Evolutionary conservation across 1,139 yeast species (phyloP), one percentile per base, ranked within the genome.

Genomic region (Hemisphaericaspora xylanilytica): DNA sequence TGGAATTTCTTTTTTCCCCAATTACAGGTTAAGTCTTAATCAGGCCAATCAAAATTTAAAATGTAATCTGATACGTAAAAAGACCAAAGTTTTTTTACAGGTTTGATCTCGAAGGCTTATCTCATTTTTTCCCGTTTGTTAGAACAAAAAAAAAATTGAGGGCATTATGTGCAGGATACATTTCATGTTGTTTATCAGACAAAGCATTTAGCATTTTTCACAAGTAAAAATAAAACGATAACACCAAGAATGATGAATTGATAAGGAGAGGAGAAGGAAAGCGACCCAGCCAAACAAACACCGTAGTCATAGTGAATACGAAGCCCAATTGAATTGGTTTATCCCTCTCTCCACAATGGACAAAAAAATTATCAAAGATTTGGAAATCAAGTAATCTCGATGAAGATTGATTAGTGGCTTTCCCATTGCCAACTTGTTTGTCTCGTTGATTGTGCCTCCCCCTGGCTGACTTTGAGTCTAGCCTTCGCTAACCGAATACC

Each of bases 1-100:
- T 35, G 18, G n/a, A 35, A 35, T 35, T 35, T 35, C 37, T 35
- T 35, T 35, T 33, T 35, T 35, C 17, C 8, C 8, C n/a, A 12
- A 28, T 34, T 35, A 5, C 18, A 28, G 37, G 21, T 35, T 35
- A n/a, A 11, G 8, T 8, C 12, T 24, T 30, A 21, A 35, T 35
- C 37, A 35, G 27, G 11, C 37, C 37, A 35, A 35, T 35, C 28
- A 35, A 28, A 22, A 20, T 15, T 28, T 35, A 18, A 18, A 22
- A 9, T 35, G 37, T 35, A 35, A 35, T 35, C 37, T 22, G 25
- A 17, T 8, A 35, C 20, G 12, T 35, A 11, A 33, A 35, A n/a
- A n/a, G n/a, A n/a, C n/a, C n/a, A n/a, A n/a, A n/a, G n/a, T 26
- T 17, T 35, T 17, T 14, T 18, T 34, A 16, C 20, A 32, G 29